Evolutionary conservation across 345 rosid species (phyloP), one percentile per base, ranked within the genome.

Genomic region (Moricandia arvensis): DNA sequence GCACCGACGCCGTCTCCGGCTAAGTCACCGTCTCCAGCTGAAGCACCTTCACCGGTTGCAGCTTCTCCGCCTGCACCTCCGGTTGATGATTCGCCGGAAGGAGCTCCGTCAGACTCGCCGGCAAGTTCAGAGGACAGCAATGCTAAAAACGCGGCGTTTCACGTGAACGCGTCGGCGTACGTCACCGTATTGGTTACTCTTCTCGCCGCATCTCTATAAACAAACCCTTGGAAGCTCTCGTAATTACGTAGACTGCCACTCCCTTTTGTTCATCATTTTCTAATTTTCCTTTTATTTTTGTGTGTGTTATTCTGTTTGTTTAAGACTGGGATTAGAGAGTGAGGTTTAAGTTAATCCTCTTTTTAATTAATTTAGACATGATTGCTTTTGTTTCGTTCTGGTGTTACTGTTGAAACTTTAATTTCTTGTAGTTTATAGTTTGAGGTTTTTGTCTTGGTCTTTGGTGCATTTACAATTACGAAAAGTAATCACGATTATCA

Each of bases 51-150:
- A 3, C 96, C 96, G 0, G 53, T 64, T 3, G 86, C 82, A 0
- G 90, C 96, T 2, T 94, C 97, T 10, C 97, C 97, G 6, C 98
- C 97, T 0, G 93, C 97, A 1, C 98, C 96, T 17, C 95, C 93
- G 0, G 8, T 1, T 1, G 88, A 81, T 2, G 71, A 78, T 6
- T 77, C 97, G 41, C 53, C 53, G 53, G 90, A 10, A 2, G 86
- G 86, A 47, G 71, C 97, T 6, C 93, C 97, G 3, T 84, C 87
- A 1, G 93, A 73, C 7, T 78, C 87, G 0, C 97, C 97, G 2
- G 69, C 55, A 11, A 73, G 70, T 5, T 82, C 90, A 6, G 91
- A 77, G 74, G 63, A 87, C 9, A 91, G 90, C 63, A 84, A 81
- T 12, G 65, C 93, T 27, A 79, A 77, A 11, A 83, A 76, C 53